Evolutionary conservation across 345 rosid species (phyloP).

Genomic region (Euclidium syriacum): DNA sequence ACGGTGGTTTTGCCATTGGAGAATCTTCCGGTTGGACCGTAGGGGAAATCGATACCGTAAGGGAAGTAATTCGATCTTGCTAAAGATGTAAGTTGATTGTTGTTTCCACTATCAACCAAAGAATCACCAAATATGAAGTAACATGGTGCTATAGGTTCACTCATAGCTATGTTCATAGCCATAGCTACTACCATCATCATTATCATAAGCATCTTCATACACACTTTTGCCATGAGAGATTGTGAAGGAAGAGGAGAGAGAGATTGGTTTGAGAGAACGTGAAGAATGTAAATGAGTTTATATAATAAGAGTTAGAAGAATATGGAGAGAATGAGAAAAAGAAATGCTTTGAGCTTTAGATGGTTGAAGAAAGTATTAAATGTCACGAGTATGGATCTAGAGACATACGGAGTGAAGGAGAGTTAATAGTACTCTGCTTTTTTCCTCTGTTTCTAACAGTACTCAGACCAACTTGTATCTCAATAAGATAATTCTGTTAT

Average conservation of each 20-base stretch:
- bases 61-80: constrained; percentile 77
- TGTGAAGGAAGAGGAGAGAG: neutral
- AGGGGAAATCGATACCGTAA: constrained; percentile 71
- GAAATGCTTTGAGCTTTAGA: neutral
- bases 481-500: constrained; percentile 13
- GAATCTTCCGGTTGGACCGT: constrained; percentile 76
- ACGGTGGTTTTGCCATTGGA: constrained; percentile 73
- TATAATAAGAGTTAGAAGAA: constrained; percentile 11
- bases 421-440: neutral
- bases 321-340: constrained; percentile 23
- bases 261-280: constrained; percentile 21
- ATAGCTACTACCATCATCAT: constrained; percentile 14
- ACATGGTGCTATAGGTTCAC: constrained; percentile 62
- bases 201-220: constrained; percentile 14
- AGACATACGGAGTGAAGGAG: neutral
- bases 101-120: constrained; percentile 79
- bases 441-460: neutral
- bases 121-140: constrained; percentile 85
- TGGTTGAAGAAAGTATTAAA: constrained; percentile 22
- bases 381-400: constrained; percentile 19
- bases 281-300: constrained; percentile 23
- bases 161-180: constrained; percentile 22
- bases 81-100: constrained; percentile 53
- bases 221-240: constrained; percentile 16
- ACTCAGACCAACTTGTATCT: constrained; percentile 13